phyloP scores from a whole-genome alignment of 352 stramenopile genomes.

The Phytophthora chlamydospora region DNA sequence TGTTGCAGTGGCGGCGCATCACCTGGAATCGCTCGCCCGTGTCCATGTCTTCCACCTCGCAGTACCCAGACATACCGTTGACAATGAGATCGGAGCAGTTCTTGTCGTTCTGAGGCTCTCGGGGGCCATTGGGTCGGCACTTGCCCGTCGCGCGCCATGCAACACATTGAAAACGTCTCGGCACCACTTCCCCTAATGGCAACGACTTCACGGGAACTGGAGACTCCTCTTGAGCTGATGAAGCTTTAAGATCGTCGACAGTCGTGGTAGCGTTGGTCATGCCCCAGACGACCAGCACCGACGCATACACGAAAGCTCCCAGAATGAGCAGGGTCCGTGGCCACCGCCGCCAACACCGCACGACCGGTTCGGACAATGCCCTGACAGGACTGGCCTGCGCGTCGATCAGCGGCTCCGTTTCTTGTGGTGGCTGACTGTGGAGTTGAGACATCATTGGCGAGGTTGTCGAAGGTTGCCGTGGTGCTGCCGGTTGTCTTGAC shows the following conservation, averaged over 20 bases:
- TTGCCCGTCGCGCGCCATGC: constrained; percentile 30
- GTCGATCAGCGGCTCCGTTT: constrained; percentile 23
- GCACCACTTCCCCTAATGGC: constrained; percentile 5
- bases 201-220: constrained; percentile 7
- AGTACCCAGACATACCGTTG: constrained; percentile 45
- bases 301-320: constrained; percentile 21
- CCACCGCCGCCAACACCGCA: constrained; percentile 13
- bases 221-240: not conserved
- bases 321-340: constrained; percentile 14
- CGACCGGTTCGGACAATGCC: constrained; percentile 2
- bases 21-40: constrained; percentile 38
- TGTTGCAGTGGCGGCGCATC: constrained; percentile 40
- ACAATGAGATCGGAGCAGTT: constrained; percentile 20
- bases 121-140: constrained; percentile 32
- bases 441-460: constrained; percentile 4
- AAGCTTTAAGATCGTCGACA: not conserved
- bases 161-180: constrained; percentile 26
- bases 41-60: constrained; percentile 33
- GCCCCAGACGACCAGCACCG: constrained; percentile 17
- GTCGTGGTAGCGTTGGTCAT: constrained; percentile 14
- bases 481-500: constrained; percentile 2
- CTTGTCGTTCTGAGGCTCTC: constrained; percentile 26
- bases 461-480: not conserved
- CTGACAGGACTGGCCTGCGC: not conserved
- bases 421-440: constrained; percentile 5